Percentiles rank a stretch among this genome's conserved stretches.
These are phyloP conservation scores for Saksenaea oblongispora DNA, from an alignment of 371 early-diverging fungal species.

Conservation along the genomic window DNA sequence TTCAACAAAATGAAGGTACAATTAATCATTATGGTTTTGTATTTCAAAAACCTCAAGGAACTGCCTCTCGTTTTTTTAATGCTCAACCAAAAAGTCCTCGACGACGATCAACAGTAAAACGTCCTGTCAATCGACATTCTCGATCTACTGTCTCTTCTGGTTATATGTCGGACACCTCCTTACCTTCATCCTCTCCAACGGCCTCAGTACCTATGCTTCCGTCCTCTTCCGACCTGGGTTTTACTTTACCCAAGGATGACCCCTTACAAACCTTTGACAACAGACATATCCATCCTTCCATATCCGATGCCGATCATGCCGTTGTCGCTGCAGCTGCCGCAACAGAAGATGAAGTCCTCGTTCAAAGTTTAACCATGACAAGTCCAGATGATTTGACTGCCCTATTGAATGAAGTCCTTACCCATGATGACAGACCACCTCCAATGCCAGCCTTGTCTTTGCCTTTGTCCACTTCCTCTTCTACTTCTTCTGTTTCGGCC, in stretches of 20 bases:
- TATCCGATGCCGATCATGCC: background rate
- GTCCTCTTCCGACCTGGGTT: slow-evolving; percentile 5
- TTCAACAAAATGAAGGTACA: background rate
- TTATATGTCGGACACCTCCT: background rate
- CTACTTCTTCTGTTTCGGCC: background rate
- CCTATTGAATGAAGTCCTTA: slow-evolving; percentile 24
- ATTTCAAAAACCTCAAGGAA: background rate
- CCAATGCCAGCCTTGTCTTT: background rate
- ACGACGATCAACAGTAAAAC: background rate
- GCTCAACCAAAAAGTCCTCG: slow-evolving; percentile 1
- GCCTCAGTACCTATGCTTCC: background rate
- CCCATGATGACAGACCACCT: background rate
- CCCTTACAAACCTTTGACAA: background rate
- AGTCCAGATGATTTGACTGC: slow-evolving; percentile 30
- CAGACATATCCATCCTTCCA: background rate
- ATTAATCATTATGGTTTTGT: background rate
- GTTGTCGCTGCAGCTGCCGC: background rate
- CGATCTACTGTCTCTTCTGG: background rate
- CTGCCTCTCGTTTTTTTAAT: background rate
- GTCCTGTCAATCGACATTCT: background rate
- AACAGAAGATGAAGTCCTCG: background rate
- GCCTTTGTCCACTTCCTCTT: background rate
- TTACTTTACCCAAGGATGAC: slow-evolving; percentile 1
- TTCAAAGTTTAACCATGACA: background rate
- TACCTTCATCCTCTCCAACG: background rate